Base-by-base conservation (phyloP, 2,329 filamentous ascomycete genomes). In the Nothopassalora personata region DNA sequence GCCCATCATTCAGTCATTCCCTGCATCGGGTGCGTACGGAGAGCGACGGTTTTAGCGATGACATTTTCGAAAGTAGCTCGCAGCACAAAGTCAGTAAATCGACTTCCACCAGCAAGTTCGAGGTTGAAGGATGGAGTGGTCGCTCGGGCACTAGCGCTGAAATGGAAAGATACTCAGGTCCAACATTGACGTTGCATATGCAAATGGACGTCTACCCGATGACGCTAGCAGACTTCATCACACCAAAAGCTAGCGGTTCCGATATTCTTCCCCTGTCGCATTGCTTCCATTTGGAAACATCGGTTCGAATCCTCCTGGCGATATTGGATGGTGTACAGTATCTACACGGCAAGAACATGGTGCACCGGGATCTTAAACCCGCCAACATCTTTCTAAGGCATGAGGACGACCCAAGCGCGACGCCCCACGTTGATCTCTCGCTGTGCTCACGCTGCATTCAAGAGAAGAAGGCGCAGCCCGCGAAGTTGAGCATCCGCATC, bases 361-460 rank as follows among this genome's bases (percentile, higher is more conserved):
- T 87, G 0, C 86, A 89, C 66, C 82, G 86, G 9, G 86, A 89
- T 66, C 75, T 89, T 23, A 89, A 89, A 66, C 86, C 86, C 0
- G 83, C 81, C 3, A 89, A 89, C 64, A 82, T 89, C 30, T 87
- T 89, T 70, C 74, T 89, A 0, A 82, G 81, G 2, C 68, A 79
- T n/a, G 71, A 76, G 18, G 71, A 67, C 30, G 70, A 62, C 57
- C 63, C 60, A 1, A 64, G 58, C 54, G 55, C 52, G 19, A 57
- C 60, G 39, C 61, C 59, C 4, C 78, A 80, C 19, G 73, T 80
- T n/a, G 73, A 81, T 47, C 66, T 81, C 1, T 73, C 75, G 1
- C 70, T 65, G 0, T 85, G 83, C 64, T 64, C 66, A 9, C 64
- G 75, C 1, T 87, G 83, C 58, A 58, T 58, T 19, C 55, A 54